Evolutionary conservation across 1,284 basidiomycete genomes (phyloP), one percentile per base, ranked within the genome.

Genomic region (Cutaneotrichosporon spelunceum): DNA sequence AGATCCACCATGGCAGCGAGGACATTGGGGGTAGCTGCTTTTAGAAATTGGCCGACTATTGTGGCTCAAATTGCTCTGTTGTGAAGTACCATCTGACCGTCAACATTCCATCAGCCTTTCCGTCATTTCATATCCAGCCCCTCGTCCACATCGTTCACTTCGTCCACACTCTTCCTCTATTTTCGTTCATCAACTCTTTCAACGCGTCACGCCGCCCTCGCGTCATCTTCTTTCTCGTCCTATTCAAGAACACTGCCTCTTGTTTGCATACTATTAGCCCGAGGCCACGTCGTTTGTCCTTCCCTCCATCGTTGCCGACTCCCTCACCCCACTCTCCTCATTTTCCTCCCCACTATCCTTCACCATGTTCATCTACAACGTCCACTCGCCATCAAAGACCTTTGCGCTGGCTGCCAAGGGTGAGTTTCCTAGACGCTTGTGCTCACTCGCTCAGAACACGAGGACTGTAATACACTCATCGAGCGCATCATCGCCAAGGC

Each of bases 351-450:
- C 30, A 33, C 30, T 33, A 2, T 47, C 45, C 9, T 34, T 24
- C 50, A 29, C 30, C 48, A 72, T 75, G 70, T 73, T 78, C 56
- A 64, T 78, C 29, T 78, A 77, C 68, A 79, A 79, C 71, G 68
- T 78, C 11, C 78, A 79, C 64, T 69, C 76, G 1, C 76, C 77
- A 3, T 55, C 61, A n/a, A 78, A 78, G 66, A 66, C 62, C 1
- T 66, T 63, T 62, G 62, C 65, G 3, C 62, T 66, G 14, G 58
- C 58, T 9, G 63, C 63, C 13, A 64, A 62, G 30, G 63, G 66
- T 64, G 53, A 42, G 53, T 50, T 13, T 21, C 30, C 23, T 7
- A n/a, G 6, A 50, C 16, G 21, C 24, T 7, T 8, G 13, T 48
- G 4, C 24, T 39, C 26, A 33, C 34, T 23, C 55, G 27, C 49